phyloP scores from a whole-genome alignment of 2,329 filamentous ascomycete species.

The Sclerotinia glacialis region DNA sequence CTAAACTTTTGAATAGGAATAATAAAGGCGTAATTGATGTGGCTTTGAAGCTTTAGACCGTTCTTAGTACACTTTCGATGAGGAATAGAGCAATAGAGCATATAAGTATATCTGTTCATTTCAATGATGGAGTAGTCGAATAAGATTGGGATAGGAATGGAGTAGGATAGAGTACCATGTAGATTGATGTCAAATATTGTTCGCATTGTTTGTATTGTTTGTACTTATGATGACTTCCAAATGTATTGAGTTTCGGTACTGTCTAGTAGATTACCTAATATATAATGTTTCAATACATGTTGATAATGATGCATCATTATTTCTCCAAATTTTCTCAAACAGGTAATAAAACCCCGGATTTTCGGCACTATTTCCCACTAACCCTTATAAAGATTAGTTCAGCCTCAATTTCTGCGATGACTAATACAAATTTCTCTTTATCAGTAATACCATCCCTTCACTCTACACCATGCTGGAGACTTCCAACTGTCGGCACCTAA shows the following conservation, averaged over 20 bases:
- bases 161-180: too few species aligned
- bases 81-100: neutral
- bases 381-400: neutral
- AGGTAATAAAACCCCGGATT: neutral
- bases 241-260: neutral
- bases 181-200: too few species aligned
- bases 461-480: neutral
- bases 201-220: too few species aligned
- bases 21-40: too few species aligned
- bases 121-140: too few species aligned
- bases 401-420: neutral
- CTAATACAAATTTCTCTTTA: slow-evolving; percentile 4
- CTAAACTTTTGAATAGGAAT: too few species aligned
- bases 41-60: too few species aligned
- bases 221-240: too few species aligned
- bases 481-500: neutral
- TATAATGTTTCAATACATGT: neutral
- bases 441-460: neutral
- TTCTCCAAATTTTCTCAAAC: neutral
- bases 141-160: too few species aligned
- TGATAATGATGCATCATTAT: neutral
- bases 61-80: too few species aligned
- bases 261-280: neutral
- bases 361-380: neutral
- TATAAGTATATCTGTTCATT: too few species aligned